phyloP scores from a whole-genome alignment of 331 rosid genomes.

The Malus hybrid region DNA sequence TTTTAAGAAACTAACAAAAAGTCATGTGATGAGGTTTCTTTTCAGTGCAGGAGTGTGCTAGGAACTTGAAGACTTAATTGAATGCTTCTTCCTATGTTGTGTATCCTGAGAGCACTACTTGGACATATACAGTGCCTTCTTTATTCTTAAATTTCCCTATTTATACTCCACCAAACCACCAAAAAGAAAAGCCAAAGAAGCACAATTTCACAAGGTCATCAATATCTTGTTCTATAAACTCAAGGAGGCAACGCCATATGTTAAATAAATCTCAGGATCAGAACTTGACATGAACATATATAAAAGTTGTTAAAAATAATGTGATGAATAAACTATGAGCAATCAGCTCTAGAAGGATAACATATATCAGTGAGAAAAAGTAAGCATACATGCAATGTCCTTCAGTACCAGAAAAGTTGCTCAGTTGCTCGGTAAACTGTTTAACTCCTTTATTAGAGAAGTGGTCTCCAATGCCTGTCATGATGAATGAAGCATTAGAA shows the following conservation, averaged over 20 bases:
- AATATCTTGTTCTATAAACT: not conserved
- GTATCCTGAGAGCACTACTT: slow-evolving; percentile 21
- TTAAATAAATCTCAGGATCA: not conserved
- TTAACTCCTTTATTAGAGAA: slow-evolving; percentile 47
- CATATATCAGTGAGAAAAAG: not conserved
- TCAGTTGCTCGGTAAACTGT: slow-evolving; percentile 39
- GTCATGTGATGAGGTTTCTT: not conserved
- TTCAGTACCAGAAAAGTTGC: slow-evolving; percentile 40
- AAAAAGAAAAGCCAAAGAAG: too few species aligned
- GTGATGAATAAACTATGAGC: not conserved
- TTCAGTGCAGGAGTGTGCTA: not conserved
- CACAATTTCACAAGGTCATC: too few species aligned
- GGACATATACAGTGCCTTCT: slow-evolving; percentile 7
- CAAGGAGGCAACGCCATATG: not conserved
- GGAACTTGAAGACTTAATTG: not conserved
- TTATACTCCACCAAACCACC: too few species aligned
- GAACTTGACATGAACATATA: not conserved
- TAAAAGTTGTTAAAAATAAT: not conserved
- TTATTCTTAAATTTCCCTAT: too few species aligned
- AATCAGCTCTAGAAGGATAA: not conserved
- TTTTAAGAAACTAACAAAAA: not conserved
- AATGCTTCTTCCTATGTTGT: not conserved
- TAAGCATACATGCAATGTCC: slow-evolving; percentile 77
- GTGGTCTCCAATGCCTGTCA: slow-evolving; percentile 65
- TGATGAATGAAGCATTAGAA: not conserved